These are phyloP conservation scores for Globisporangium heterothallicum DNA, from an alignment of 352 stramenopile genomes.

Conservation along the genomic window DNA sequence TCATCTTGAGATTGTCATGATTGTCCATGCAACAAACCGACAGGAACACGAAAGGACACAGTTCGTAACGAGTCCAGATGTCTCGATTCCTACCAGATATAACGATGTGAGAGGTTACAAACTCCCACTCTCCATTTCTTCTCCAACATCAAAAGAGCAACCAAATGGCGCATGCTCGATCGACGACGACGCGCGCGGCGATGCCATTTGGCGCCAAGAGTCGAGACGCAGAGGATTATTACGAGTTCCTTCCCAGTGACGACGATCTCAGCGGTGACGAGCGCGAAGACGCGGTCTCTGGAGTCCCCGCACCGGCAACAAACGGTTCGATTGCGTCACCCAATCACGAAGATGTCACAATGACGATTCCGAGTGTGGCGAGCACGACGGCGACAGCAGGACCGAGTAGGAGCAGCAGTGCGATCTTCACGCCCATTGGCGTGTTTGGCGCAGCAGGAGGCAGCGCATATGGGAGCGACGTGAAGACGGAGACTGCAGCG, in stretches of 20 bases:
- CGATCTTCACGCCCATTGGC: conserved; percentile 26
- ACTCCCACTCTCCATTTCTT: background rate
- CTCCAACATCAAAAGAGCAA: background rate
- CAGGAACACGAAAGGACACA: background rate
- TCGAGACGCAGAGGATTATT: conserved; percentile 53
- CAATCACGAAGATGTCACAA: background rate
- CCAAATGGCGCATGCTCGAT: background rate
- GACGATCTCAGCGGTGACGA: conserved; percentile 39
- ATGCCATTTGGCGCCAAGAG: conserved; percentile 1
- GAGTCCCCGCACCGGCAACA: background rate
- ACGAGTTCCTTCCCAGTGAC: conserved; percentile 51
- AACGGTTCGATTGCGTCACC: conserved; percentile 5
- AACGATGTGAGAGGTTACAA: background rate
- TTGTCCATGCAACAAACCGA: background rate
- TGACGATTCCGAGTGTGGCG: background rate
- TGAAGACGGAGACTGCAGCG: background rate
- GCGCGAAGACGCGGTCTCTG: conserved; percentile 22
- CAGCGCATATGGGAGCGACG: background rate
- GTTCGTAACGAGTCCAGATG: background rate
- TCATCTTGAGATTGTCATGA: background rate
- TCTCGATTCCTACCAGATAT: background rate
- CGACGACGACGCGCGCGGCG: background rate
- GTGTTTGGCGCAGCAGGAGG: conserved; percentile 11
- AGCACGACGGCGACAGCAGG: background rate
- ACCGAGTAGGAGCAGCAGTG: background rate